Percentiles rank a stretch among this genome's conserved stretches.
Conservation (phyloP, 2,329 filamentous ascomycete species). For the Gaeumannomyces tritici region DNA sequence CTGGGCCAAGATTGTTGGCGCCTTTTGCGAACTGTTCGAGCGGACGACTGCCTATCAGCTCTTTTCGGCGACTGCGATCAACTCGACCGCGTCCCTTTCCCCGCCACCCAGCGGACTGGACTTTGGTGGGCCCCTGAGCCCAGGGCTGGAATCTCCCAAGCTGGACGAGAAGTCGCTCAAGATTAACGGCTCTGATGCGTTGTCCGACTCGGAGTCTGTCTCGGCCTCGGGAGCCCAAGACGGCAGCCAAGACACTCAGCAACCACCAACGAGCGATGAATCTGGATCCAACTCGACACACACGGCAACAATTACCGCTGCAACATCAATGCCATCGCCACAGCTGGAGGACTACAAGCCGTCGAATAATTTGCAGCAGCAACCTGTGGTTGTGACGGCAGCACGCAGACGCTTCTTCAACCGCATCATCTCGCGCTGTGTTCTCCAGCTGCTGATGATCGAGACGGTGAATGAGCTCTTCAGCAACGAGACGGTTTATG, state of each 20-base stretch:
- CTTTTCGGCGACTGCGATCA: conserved; percentile 69
- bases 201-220: conserved; percentile 13
- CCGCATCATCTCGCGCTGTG: conserved; percentile 97
- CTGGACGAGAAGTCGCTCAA: conserved; percentile 49
- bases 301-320: conserved; percentile 2
- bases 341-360: conserved; percentile 82
- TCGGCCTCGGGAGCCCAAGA: conserved; percentile 18
- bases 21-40: conserved; percentile 93
- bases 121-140: conserved; percentile 34
- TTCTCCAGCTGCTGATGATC: conserved; percentile 96
- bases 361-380: conserved; percentile 66
- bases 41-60: conserved; percentile 90
- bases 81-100: conserved; percentile 40
- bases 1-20: conserved; percentile 89
- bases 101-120: conserved; percentile 43
- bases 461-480: conserved; percentile 98
- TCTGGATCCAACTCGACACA: neutral
- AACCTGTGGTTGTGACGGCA: conserved; percentile 84
- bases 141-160: conserved; percentile 25
- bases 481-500: conserved; percentile 91
- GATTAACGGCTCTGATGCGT: conserved; percentile 41
- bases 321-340: conserved; percentile 26
- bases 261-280: neutral
- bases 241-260: conserved; percentile 4
- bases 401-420: conserved; percentile 95